Base-by-base conservation (phyloP, 371 early-diverging fungal genomes). In the Mortierella sp. region DNA sequence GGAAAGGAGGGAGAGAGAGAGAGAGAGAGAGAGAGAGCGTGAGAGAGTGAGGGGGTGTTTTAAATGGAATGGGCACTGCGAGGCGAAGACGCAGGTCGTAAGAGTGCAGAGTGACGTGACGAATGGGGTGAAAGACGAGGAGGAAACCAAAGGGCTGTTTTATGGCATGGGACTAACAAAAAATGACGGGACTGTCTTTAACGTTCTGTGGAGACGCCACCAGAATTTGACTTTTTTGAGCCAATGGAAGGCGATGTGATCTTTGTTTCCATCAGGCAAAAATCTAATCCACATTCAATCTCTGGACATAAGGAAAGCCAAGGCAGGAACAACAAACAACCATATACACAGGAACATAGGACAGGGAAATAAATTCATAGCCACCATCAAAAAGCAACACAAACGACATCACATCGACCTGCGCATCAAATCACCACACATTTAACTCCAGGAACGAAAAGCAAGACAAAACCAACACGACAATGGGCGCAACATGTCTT, bases 401-500 rank as follows among this genome's bases (percentile, higher is more conserved):
- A 68, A 16, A 6, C 6, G 13, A 8, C 34, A 42, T 68, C 70
- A 38, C 58, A 0, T 28, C 28, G 8, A 38, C 11, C n/a, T n/a
- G n/a, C n/a, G n/a, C n/a, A n/a, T n/a, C n/a, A n/a, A 38, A 38
- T 38, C 21, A 28, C 52, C 31, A 55, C 55, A 24, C 54, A 58
- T 72, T 28, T 28, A 42, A 26, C 72, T 8, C 48, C 72, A 45
- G 28, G 44, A 70, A 26, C 70, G 45, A 7, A 26, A 70, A 28
- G 0, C n/a, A 48, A 13, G 5, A 13, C 50, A 50, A 11, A 50
- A 50, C 16, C 50, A 50, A 3, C 50, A 50, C 16, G 50, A 28
- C 44, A 45, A 85, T 85, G 85, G 87, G 87, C 50, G 87, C 83
- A 7, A 86, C 87, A 8, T 86, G 87, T 63, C 87, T 86, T 42